Evolutionary conservation across 2,329 filamentous ascomycete species (phyloP).

Genomic region (Nannizziopsis arthrosporioides): DNA sequence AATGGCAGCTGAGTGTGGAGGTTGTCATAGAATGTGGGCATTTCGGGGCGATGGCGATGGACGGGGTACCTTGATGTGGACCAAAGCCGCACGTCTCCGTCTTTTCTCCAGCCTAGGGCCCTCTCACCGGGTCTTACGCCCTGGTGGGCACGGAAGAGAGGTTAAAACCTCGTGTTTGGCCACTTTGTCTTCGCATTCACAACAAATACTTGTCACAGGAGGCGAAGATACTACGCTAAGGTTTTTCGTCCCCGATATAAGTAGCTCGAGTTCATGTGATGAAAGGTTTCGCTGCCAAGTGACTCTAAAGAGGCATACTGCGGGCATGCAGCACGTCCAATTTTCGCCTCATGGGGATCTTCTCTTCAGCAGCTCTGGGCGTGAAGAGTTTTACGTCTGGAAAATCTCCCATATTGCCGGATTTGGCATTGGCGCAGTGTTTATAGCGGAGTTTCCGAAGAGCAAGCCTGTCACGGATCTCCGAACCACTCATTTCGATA

Average conservation of each 20-base stretch:
- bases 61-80: conserved; percentile 58
- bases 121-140: conserved; percentile 44
- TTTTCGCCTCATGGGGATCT: conserved; percentile 58
- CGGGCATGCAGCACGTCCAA: conserved; percentile 67
- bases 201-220: conserved; percentile 50
- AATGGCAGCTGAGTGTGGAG: conserved; percentile 66
- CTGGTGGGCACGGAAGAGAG: conserved; percentile 75
- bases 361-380: conserved; percentile 76
- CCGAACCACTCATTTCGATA: conserved; percentile 69
- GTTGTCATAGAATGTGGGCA: conserved; percentile 67
- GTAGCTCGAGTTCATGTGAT: conserved; percentile 14
- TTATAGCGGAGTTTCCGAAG: conserved; percentile 40
- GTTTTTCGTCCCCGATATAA: conserved; percentile 41
- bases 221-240: conserved; percentile 65
- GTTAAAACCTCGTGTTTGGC: conserved; percentile 54
- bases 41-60: conserved; percentile 30
- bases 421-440: conserved; percentile 42
- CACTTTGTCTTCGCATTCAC: background rate
- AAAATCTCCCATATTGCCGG: conserved; percentile 46
- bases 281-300: conserved; percentile 42
- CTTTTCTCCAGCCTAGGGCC: conserved; percentile 31
- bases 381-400: conserved; percentile 87
- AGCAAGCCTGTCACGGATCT: conserved; percentile 51
- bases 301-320: conserved; percentile 63
- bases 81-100: conserved; percentile 50